A percentile compares a stretch with the other conserved stretches of the same genome.
Evolutionary conservation across 2,329 filamentous ascomycete species (phyloP).

Genomic region (Dothideomycetes sp.): DNA sequence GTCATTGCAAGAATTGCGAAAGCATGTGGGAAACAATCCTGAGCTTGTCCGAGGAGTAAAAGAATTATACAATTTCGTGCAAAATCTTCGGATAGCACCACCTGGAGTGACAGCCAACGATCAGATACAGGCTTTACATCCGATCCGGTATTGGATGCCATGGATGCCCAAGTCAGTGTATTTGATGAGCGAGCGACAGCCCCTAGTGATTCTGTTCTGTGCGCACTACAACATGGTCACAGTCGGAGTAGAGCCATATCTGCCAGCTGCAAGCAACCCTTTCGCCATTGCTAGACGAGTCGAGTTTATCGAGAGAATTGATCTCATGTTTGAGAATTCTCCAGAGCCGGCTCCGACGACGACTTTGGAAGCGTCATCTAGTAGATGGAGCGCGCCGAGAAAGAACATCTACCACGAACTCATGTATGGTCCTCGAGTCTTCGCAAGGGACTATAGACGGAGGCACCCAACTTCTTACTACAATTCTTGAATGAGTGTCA

Average conservation of each 20-base stretch:
- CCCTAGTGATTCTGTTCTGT: conserved; percentile 1
- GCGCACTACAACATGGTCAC: conserved; percentile 7
- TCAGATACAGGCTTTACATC: conserved; percentile 4
- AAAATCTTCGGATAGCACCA: conserved; percentile 4
- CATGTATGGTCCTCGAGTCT: conserved; percentile 4
- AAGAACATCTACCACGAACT: conserved; percentile 1
- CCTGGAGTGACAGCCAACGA: conserved; percentile 3
- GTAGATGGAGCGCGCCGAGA: conserved; percentile 2
- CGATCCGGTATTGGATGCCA: conserved; percentile 4
- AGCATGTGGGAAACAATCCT: conserved; percentile 3
- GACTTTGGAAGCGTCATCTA: neutral
- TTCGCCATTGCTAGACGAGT: conserved; percentile 1
- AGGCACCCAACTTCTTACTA: no score
- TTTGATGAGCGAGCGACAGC: conserved; percentile 1
- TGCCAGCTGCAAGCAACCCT: conserved; percentile 2
- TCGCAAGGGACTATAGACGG: conserved; percentile 1
- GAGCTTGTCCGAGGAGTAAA: conserved; percentile 6
- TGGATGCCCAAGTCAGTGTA: conserved; percentile 5
- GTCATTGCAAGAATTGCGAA: conserved; percentile 1
- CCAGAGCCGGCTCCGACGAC: neutral
- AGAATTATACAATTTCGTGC: conserved; percentile 5
- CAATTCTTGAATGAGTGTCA: no score
- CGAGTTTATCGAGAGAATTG: conserved; percentile 4
- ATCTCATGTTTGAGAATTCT: neutral
- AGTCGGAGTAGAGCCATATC: conserved; percentile 3